A percentile compares a stretch with the other conserved stretches of the same genome.
These are phyloP conservation scores for Chlorella sp. DNA, from an alignment of 139 green algal genomes.

Conservation along the genomic window DNA sequence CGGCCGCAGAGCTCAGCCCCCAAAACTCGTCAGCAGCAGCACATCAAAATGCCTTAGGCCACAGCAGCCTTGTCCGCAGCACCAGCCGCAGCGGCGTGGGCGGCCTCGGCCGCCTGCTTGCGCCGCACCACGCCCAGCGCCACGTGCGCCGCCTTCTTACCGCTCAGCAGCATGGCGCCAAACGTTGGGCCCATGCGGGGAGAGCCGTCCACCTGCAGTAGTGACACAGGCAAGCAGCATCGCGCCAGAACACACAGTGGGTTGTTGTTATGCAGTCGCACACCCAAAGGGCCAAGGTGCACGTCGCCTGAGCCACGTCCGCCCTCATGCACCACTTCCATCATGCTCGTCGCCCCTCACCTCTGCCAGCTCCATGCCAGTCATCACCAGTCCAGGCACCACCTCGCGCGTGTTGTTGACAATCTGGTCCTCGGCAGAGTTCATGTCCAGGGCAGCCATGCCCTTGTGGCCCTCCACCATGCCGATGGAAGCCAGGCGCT, in stretches of 20 bases:
- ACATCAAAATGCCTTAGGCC: no score
- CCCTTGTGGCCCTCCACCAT: slow-evolving; percentile 77
- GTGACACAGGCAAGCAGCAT: background rate
- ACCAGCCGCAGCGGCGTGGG: no score
- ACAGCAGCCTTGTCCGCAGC: no score
- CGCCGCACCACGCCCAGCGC: slow-evolving; percentile 71
- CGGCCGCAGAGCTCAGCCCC: no score
- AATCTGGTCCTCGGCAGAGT: slow-evolving; percentile 85
- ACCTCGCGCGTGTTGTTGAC: slow-evolving; percentile 58
- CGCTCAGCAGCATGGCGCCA: slow-evolving; percentile 90
- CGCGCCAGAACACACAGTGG: no score
- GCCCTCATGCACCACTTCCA: no score
- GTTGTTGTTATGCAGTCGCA: no score
- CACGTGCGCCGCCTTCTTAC: slow-evolving; percentile 86
- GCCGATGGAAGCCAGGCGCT: slow-evolving; percentile 82
- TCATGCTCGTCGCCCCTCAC: slow-evolving; percentile 10
- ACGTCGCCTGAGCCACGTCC: no score
- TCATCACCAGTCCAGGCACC: slow-evolving; percentile 92
- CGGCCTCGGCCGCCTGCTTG: slow-evolving; percentile 20
- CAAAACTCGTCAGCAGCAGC: no score
- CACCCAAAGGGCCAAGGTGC: no score
- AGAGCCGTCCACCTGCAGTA: slow-evolving; percentile 44
- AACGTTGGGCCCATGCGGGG: slow-evolving; percentile 96
- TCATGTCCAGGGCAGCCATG: slow-evolving; percentile 98
- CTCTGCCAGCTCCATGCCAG: slow-evolving; percentile 90